Conservation (phyloP, 2,329 filamentous ascomycete species). For the Lasiodiplodia citricola region DNA sequence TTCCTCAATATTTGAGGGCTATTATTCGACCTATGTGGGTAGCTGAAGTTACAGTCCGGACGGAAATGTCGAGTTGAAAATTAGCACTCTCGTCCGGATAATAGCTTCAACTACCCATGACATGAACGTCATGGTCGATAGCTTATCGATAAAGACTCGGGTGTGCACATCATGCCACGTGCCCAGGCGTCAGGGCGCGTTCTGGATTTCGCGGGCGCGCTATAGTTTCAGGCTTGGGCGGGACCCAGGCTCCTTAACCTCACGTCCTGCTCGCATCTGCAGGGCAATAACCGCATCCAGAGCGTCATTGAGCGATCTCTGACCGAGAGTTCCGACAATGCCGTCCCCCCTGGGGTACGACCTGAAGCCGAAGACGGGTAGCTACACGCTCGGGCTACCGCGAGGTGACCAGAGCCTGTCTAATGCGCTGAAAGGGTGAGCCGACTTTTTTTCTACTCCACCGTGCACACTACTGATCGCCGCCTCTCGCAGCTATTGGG, state of each 20-base stretch:
- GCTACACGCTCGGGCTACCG: not conserved
- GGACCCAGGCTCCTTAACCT: not conserved
- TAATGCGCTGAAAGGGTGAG: not conserved
- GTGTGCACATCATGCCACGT: not conserved
- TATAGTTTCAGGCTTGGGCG: not conserved
- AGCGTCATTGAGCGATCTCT: not conserved
- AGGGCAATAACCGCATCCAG: not conserved
- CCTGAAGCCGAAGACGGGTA: not conserved
- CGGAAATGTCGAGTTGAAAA: rapidly evolving
- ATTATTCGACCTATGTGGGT: too few relatives aligned
- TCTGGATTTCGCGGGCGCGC: not conserved
- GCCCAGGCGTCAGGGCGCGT: not conserved
- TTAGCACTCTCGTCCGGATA: too few relatives aligned
- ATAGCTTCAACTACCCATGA: too few relatives aligned
- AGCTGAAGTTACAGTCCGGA: too few relatives aligned
- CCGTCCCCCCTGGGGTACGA: not conserved
- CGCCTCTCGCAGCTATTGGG: not conserved
- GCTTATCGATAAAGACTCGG: not conserved
- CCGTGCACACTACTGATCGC: not conserved
- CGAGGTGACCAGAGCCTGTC: not conserved
- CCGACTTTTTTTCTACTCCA: not conserved
- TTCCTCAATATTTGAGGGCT: too few relatives aligned
- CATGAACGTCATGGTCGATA: not conserved
- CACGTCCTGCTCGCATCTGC: not conserved
- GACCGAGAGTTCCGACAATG: not conserved